Percentiles rank a stretch among this genome's conserved stretches.
Evolutionary conservation across 495 filamentous ascomycete genomes (phyloP).

Genomic region (Tetracladium marchalianum): DNA sequence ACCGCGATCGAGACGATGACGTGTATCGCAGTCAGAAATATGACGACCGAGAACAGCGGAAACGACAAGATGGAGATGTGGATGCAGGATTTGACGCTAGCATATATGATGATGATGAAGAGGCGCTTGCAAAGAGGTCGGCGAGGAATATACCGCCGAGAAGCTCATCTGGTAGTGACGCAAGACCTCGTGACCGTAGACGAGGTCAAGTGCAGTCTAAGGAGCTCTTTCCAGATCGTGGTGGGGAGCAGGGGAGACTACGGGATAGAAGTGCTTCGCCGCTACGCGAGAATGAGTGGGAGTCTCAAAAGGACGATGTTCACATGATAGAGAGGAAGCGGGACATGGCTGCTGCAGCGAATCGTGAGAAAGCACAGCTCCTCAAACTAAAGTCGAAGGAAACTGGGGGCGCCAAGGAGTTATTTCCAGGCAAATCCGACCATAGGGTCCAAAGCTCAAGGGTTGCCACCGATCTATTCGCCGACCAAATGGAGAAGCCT

Average conservation of each 20-base stretch:
- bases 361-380: slow-evolving; percentile 34
- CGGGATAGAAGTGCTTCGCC: slow-evolving; percentile 70
- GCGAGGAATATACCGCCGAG: slow-evolving; percentile 3
- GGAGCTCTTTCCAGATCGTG: slow-evolving; percentile 19
- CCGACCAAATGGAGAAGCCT: slow-evolving; percentile 42
- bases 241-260: slow-evolving; percentile 25
- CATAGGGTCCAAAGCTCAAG: slow-evolving; percentile 52
- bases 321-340: slow-evolving; percentile 12
- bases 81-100: slow-evolving; percentile 53
- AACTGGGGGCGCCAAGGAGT: slow-evolving; percentile 39
- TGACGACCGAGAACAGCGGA: slow-evolving; percentile 44
- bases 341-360: slow-evolving; percentile 25
- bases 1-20: slow-evolving; percentile 46
- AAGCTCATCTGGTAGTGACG: slow-evolving; percentile 18
- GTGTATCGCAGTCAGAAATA: slow-evolving; percentile 48
- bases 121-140: slow-evolving; percentile 24
- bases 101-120: slow-evolving; percentile 66
- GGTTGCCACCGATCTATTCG: slow-evolving; percentile 51
- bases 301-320: background rate
- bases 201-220: slow-evolving; percentile 13
- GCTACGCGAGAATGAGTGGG: slow-evolving; percentile 44
- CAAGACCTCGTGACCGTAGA: slow-evolving; percentile 21
- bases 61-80: slow-evolving; percentile 25
- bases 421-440: slow-evolving; percentile 52
- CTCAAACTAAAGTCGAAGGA: slow-evolving; percentile 23